Conservation (phyloP, 148 eudicot genomes). For the Salicornia ramosissima region DNA sequence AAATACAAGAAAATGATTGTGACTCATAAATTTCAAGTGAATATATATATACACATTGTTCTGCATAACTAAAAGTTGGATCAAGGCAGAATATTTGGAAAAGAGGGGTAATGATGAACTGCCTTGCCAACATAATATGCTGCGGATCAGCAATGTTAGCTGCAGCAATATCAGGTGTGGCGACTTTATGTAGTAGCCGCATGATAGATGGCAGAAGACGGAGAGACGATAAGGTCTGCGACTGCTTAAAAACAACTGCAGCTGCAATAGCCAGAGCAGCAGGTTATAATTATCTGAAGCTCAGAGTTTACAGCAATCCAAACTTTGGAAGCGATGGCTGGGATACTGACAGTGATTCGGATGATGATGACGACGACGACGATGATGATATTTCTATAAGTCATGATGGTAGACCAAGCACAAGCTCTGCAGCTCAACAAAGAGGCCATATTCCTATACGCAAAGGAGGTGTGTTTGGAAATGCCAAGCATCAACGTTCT, state of each 20-base stretch:
- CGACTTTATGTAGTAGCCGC: conserved; percentile 17
- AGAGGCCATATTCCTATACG: not conserved
- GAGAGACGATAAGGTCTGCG: not conserved
- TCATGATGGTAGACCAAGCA: conserved; percentile 5
- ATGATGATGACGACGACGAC: not conserved
- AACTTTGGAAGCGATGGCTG: conserved; percentile 6
- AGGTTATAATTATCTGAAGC: conserved; percentile 20
- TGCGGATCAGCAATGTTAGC: conserved; percentile 19
- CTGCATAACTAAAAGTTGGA: not conserved
- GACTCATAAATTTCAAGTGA: not conserved
- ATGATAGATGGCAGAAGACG: conserved; percentile 2
- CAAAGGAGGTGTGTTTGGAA: not conserved
- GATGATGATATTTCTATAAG: not conserved
- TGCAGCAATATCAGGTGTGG: conserved; percentile 16
- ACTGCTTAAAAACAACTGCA: conserved; percentile 2
- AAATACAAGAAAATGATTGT: not conserved
- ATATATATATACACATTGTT: not conserved
- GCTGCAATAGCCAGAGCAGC: conserved; percentile 22
- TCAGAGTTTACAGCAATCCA: conserved; percentile 25
- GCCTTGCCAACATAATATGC: conserved; percentile 19
- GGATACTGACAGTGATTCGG: conserved; percentile 14
- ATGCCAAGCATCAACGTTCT: not conserved
- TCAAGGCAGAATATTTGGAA: not conserved
- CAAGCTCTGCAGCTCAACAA: conserved; percentile 8
- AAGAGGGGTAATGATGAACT: conserved; percentile 10